A percentile compares a stretch with the other conserved stretches of the same genome.
Conservation (phyloP, 2,329 filamentous ascomycete genomes). For the Leptoxyphium fumago region DNA sequence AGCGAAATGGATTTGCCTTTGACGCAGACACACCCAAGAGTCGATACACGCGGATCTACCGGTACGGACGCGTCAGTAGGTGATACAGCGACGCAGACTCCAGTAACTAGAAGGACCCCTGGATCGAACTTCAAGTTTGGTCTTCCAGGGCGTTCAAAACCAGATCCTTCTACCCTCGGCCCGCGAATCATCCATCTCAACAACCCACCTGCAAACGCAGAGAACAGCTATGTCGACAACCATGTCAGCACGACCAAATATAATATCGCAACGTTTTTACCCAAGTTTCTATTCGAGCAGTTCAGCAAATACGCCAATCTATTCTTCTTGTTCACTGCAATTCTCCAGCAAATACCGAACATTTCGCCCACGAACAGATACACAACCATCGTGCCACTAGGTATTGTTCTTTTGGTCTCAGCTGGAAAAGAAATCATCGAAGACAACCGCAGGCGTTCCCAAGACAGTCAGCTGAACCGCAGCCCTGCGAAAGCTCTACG, state of each 20-base stretch:
- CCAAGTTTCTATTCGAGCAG: constrained; percentile 95
- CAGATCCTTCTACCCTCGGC: constrained; percentile 79
- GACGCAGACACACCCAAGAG: constrained; percentile 43
- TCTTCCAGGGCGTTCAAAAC: constrained; percentile 60
- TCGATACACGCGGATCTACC: constrained; percentile 3
- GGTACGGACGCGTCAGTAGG: constrained; percentile 3
- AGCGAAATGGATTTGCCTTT: constrained; percentile 97
- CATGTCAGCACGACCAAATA: constrained; percentile 97
- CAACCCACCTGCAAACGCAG: constrained; percentile 81
- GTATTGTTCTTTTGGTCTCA: constrained; percentile 83
- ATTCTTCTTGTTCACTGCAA: constrained; percentile 97
- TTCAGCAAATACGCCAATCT: constrained; percentile 99
- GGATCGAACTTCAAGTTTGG: constrained; percentile 81
- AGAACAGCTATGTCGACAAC: constrained; percentile 87
- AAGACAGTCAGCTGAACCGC: constrained; percentile 75
- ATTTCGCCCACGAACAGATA: constrained; percentile 91
- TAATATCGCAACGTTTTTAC: constrained; percentile 81
- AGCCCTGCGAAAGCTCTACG: constrained; percentile 72
- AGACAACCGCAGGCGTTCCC: constrained; percentile 77
- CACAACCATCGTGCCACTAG: constrained; percentile 89
- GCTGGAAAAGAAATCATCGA: constrained; percentile 89
- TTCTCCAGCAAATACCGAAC: constrained; percentile 84
- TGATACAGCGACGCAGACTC: constrained; percentile 1
- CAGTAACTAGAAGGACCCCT: constrained; percentile 41
- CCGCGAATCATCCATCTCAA: constrained; percentile 91